phyloP scores from a whole-genome alignment of 2,329 filamentous ascomycete species.

The Tolypocladium endophyticum region DNA sequence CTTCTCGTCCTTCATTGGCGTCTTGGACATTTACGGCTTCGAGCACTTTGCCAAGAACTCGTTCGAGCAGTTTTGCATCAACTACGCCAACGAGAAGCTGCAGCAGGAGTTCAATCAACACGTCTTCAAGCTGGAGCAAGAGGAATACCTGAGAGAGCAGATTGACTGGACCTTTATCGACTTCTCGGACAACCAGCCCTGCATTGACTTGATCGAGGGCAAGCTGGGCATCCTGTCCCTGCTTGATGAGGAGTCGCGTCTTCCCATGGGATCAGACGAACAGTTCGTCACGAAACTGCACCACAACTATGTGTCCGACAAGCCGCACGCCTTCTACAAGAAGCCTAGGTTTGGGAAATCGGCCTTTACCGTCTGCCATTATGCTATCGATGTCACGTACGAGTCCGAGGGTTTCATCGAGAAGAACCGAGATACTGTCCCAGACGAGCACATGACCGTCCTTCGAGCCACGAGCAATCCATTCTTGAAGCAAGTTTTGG shows the following conservation, averaged over 20 bases:
- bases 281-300: constrained; percentile 95
- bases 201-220: constrained; percentile 95
- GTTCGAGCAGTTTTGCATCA: constrained; percentile 99
- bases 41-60: constrained; percentile 99
- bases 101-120: constrained; percentile 99
- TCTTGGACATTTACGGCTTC: constrained; percentile 98
- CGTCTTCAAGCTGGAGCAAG: constrained; percentile 97
- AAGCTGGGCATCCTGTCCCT: constrained; percentile 89
- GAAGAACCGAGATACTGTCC: constrained; percentile 97
- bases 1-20: constrained; percentile 87
- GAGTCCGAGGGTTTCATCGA: constrained; percentile 99
- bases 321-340: constrained; percentile 96
- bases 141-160: constrained; percentile 90
- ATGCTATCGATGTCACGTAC: constrained; percentile 95
- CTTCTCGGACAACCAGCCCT: constrained; percentile 98
- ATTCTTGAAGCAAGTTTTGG: constrained; percentile 77
- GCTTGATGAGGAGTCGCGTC: constrained; percentile 87
- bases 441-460: constrained; percentile 95
- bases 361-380: constrained; percentile 95
- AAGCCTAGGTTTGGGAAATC: constrained; percentile 97
- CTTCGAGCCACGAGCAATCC: constrained; percentile 72
- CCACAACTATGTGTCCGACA: constrained; percentile 81
- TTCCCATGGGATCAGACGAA: constrained; percentile 96
- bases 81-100: constrained; percentile 98
- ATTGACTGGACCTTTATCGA: constrained; percentile 99